These are phyloP conservation scores for Mycena galopus DNA, from an alignment of 768 basidiomycete genomes.

Conservation along the genomic window DNA sequence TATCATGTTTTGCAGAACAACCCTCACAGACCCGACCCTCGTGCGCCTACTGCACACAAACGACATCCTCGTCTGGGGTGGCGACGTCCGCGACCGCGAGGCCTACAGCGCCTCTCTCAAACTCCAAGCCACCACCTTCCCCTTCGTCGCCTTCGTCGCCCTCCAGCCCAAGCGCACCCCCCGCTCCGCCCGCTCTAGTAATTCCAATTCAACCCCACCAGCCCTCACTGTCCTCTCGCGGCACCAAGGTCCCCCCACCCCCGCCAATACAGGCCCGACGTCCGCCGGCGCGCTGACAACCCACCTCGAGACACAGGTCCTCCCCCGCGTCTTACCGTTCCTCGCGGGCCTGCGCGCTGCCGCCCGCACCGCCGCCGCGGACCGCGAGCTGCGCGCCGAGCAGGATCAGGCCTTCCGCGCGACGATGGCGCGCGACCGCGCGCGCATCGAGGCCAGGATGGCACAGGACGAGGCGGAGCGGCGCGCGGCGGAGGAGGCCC, in stretches of 20 bases:
- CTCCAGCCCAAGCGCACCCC: constrained; percentile 79
- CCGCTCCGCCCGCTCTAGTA: constrained; percentile 46
- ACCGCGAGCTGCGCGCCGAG: constrained; percentile 78
- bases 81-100: constrained; percentile 87
- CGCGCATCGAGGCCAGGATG: constrained; percentile 72
- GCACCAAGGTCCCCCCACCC: constrained; percentile 75
- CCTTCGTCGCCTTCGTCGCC: constrained; percentile 92
- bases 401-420: constrained; percentile 86
- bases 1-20: constrained; percentile 60
- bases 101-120: constrained; percentile 76
- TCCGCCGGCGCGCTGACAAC: constrained; percentile 71
- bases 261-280: constrained; percentile 67
- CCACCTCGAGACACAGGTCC: constrained; percentile 77
- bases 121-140: constrained; percentile 90
- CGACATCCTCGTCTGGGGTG: constrained; percentile 90
- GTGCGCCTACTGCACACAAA: constrained; percentile 79
- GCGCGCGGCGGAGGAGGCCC: constrained; percentile 52
- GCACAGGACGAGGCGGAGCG: constrained; percentile 41
- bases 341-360: constrained; percentile 71
- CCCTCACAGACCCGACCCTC: constrained; percentile 80
- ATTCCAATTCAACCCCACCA: constrained; percentile 50
- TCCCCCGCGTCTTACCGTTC: constrained; percentile 87
- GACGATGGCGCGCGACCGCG: constrained; percentile 73
- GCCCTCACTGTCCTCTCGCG: constrained; percentile 87
- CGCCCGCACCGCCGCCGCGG: constrained; percentile 61